Percentiles rank a stretch among this genome's conserved stretches.
These are phyloP conservation scores for Physcia stellaris DNA, from an alignment of 495 filamentous ascomycete species.

Conservation along the genomic window DNA sequence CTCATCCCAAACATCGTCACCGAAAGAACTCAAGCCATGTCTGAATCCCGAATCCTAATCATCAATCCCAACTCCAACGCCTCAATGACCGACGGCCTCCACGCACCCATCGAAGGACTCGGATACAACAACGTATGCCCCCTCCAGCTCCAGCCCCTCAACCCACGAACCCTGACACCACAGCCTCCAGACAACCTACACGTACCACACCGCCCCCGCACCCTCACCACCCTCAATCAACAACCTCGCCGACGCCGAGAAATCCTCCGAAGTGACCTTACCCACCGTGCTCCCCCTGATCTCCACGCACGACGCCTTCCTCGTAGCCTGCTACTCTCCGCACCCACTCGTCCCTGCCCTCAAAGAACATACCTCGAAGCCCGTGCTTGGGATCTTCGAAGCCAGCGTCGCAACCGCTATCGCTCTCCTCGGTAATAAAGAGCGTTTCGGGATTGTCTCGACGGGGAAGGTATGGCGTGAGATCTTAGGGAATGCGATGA, in stretches of 20 bases:
- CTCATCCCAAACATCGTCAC: too few relatives aligned
- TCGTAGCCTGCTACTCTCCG: constrained; percentile 80
- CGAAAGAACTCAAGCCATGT: too few relatives aligned
- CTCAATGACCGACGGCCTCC: constrained; percentile 68
- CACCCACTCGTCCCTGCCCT: constrained; percentile 67
- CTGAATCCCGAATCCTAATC: constrained; percentile 58
- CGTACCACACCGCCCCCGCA: constrained; percentile 42
- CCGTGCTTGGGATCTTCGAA: constrained; percentile 81
- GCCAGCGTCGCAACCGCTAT: constrained; percentile 41
- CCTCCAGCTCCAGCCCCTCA: not conserved
- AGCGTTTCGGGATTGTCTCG: constrained; percentile 77
- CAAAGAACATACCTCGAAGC: constrained; percentile 15
- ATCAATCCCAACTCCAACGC: constrained; percentile 84
- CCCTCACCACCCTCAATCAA: constrained; percentile 33
- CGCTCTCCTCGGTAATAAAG: constrained; percentile 15
- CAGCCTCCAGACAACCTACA: constrained; percentile 28
- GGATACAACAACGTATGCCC: constrained; percentile 30
- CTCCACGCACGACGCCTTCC: constrained; percentile 52
- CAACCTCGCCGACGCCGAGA: constrained; percentile 30
- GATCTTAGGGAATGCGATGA: constrained; percentile 51
- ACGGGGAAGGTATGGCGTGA: constrained; percentile 75
- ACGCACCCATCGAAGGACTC: constrained; percentile 43
- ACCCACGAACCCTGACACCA: not conserved
- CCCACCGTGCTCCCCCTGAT: constrained; percentile 32
- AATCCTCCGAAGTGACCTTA: constrained; percentile 34